A percentile compares a stretch with the other conserved stretches of the same genome.
These are phyloP conservation scores for Cutaneotrichosporon spelunceum DNA, from an alignment of 1,284 basidiomycete species.

Conservation along the genomic window DNA sequence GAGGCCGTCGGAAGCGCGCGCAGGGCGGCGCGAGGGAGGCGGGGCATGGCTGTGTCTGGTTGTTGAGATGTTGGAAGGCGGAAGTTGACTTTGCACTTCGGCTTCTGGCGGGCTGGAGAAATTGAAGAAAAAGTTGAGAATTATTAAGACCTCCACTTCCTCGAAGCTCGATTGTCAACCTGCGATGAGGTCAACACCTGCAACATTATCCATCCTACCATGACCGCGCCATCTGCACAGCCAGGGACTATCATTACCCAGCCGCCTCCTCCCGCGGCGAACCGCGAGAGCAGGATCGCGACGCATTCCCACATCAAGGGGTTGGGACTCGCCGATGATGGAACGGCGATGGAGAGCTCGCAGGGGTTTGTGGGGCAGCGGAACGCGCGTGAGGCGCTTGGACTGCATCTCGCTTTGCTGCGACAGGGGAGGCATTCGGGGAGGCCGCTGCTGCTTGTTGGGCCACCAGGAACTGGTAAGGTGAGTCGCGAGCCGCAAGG, in stretches of 20 bases:
- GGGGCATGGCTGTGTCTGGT: slow-evolving; percentile 15
- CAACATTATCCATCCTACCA: neutral
- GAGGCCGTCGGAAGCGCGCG: slow-evolving; percentile 10
- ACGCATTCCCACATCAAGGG: slow-evolving; percentile 64
- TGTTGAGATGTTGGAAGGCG: neutral
- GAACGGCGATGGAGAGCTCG: slow-evolving; percentile 66
- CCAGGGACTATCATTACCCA: slow-evolving; percentile 43
- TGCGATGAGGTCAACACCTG: neutral
- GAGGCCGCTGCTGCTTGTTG: slow-evolving; percentile 50
- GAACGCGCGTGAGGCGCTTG: slow-evolving; percentile 74
- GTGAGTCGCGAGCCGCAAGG: slow-evolving; percentile 27
- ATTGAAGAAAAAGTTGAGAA: slow-evolving; percentile 16
- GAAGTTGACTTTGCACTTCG: neutral
- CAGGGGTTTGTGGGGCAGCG: slow-evolving; percentile 91
- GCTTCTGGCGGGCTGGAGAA: slow-evolving; percentile 18
- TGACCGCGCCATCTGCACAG: slow-evolving; percentile 22
- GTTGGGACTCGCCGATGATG: slow-evolving; percentile 82
- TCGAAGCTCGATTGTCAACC: neutral
- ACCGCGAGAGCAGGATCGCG: slow-evolving; percentile 49
- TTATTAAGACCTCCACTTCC: slow-evolving; percentile 16
- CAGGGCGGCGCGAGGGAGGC: slow-evolving; percentile 16
- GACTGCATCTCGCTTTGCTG: slow-evolving; percentile 47
- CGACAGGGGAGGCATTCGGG: slow-evolving; percentile 47
- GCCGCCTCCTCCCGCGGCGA: slow-evolving; percentile 46
- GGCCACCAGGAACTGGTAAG: slow-evolving; percentile 52